phyloP scores from a whole-genome alignment of 2,329 filamentous ascomycete genomes.

The Fusarium sp. region DNA sequence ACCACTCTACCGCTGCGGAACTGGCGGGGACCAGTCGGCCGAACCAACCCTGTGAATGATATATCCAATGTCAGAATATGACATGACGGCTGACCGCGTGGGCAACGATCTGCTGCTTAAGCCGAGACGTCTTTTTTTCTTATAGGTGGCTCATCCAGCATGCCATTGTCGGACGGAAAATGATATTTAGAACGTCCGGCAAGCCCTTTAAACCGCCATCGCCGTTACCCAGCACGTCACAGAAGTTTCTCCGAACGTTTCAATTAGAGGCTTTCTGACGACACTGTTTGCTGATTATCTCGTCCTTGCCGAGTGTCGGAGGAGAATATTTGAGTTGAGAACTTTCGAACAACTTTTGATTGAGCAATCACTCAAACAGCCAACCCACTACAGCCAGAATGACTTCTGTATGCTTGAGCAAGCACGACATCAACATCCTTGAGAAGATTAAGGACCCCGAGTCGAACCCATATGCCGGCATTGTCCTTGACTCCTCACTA shows the following conservation, averaged over 20 bases:
- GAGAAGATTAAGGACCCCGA: conserved; percentile 77
- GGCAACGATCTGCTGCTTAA: conserved; percentile 28
- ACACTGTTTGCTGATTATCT: conserved; percentile 1
- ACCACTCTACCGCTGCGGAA: conserved; percentile 37
- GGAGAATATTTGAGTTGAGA: conserved; percentile 10
- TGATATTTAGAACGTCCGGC: conserved; percentile 34
- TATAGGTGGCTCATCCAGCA: conserved; percentile 30
- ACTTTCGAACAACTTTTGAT: conserved; percentile 1
- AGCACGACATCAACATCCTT: conserved; percentile 71
- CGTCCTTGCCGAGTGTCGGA: conserved; percentile 3
- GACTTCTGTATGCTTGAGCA: conserved; percentile 65
- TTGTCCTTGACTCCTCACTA: conserved; percentile 67
- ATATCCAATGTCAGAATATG: conserved; percentile 21
- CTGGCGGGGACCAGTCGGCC: conserved; percentile 35
- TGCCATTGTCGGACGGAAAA: conserved; percentile 14
- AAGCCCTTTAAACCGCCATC: conserved; percentile 18
- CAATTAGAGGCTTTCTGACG: conserved; percentile 13
- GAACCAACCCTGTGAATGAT: conserved; percentile 23
- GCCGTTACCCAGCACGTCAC: conserved; percentile 25
- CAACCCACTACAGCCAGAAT: conserved; percentile 52
- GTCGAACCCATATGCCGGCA: conserved; percentile 66
- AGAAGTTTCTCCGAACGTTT: conserved; percentile 9
- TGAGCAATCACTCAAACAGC: conserved; percentile 2
- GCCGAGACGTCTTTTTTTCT: conserved; percentile 34
- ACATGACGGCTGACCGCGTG: conserved; percentile 23